Conservation (phyloP, 176 grass and related monocot species). For the Oryza coarctata region DNA sequence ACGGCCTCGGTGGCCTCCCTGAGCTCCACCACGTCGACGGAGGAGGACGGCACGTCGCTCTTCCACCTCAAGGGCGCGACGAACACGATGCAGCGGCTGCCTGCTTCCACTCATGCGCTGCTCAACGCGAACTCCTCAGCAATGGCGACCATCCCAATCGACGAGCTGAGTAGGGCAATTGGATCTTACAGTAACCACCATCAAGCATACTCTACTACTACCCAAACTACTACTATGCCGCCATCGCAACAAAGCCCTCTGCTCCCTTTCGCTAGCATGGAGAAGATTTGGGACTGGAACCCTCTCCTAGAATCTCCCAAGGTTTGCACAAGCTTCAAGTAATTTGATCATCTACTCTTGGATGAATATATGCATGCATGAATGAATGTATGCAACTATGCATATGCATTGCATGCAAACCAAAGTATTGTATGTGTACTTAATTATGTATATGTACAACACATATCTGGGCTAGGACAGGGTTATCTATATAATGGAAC, state of each 20-base stretch:
- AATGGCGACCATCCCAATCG: slow-evolving; percentile 62
- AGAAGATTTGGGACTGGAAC: slow-evolving; percentile 96
- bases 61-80: slow-evolving; percentile 42
- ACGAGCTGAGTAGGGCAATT: slow-evolving; percentile 72
- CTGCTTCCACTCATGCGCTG: slow-evolving; percentile 43
- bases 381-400: not conserved
- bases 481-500: slow-evolving; percentile 31
- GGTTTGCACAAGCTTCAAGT: slow-evolving; percentile 83
- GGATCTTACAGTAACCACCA: slow-evolving; percentile 46
- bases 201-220: slow-evolving; percentile 23
- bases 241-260: slow-evolving; percentile 44
- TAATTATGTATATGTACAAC: slow-evolving; percentile 31
- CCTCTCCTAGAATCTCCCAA: slow-evolving; percentile 51
- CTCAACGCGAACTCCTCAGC: slow-evolving; percentile 42
- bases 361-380: not conserved
- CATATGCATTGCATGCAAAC: not conserved
- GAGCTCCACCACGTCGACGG: slow-evolving; percentile 74
- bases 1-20: slow-evolving; percentile 56
- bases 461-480: slow-evolving; percentile 37
- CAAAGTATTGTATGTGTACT: slow-evolving; percentile 20
- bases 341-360: slow-evolving; percentile 10
- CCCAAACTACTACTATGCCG: slow-evolving; percentile 5
- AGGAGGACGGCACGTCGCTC: slow-evolving; percentile 66
- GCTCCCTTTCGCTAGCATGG: slow-evolving; percentile 58
- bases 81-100: slow-evolving; percentile 22